Base-by-base conservation (phyloP, 495 filamentous ascomycete species). In the Talaromyces ruber region DNA sequence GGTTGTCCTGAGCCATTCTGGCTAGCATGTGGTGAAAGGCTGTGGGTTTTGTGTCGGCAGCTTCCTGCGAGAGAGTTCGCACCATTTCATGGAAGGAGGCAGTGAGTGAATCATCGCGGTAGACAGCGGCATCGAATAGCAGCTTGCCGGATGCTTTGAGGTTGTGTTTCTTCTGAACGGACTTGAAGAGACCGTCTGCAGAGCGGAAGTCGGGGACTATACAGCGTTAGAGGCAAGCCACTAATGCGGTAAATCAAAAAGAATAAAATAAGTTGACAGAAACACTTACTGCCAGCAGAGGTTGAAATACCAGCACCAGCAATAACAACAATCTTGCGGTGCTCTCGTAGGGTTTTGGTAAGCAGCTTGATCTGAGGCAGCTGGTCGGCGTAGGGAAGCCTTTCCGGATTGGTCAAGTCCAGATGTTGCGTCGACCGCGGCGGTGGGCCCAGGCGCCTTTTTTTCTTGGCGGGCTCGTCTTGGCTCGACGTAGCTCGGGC, bases 121-220 rank as follows among this genome's bases (percentile, higher is more conserved):
- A 98, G 62, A 98, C 94, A 2, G 93, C 95, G 55, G 94, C 94
- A 78, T 98, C 94, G 66, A 98, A 98, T 2, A 98, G 82, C 66
- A 96, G 86, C 74, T 98, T 97, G 26, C 94, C 94, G 0, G 93
- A 96, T 24, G 90, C 86, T 73, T 95, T 97, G 29, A 97, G 77
- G 58, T 92, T 93, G 73, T 97, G 90, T 64, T 96, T 87, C 57
- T 85, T 87, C 25, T 88, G 86, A 32, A 96, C 78, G 16, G 86
- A 88, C 57, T 85, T 86, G 74, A 98, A 98, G 2, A 98, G 82
- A 24, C 94, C 94, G 63, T 83, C 87, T 0, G 87, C 85, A 4
- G 94, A 98, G 64, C 94, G 91, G 70, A 98, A 98, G 70, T 98
- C 94, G 71, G 95, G 95, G 67, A 98, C 92, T 96, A 69, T 65